Evolutionary conservation across 208 protist species (phyloP).

Genomic region (Naegleria lovaniensis): DNA sequence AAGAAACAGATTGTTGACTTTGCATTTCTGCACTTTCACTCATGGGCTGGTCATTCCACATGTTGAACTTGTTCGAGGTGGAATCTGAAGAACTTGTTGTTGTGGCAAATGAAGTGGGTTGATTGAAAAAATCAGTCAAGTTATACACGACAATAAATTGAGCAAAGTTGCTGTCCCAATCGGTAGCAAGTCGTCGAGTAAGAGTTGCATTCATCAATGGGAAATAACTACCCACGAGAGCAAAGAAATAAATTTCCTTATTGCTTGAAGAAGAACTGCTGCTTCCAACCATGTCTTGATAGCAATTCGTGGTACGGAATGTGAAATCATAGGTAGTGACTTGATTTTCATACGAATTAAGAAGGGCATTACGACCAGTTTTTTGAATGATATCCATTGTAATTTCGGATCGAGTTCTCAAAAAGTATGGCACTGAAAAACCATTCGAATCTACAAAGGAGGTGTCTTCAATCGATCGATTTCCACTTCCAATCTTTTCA

Average conservation of each 20-base stretch:
- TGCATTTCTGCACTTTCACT: neutral
- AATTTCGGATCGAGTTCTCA: neutral
- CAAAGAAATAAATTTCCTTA: neutral
- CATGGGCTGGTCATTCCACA: no score
- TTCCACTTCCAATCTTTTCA: neutral
- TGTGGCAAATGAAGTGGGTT: no score
- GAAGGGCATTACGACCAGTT: neutral
- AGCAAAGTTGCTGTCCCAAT: neutral
- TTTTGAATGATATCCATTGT: neutral
- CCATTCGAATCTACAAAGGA: neutral
- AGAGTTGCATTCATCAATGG: neutral
- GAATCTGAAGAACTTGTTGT: no score
- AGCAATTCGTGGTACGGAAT: neutral
- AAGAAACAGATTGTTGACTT: neutral
- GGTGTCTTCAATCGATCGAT: neutral
- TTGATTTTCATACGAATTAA: neutral
- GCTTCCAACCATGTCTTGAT: neutral
- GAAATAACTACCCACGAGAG: neutral
- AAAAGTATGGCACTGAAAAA: neutral
- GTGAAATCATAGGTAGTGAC: neutral
- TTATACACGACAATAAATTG: neutral
- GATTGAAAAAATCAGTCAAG: neutral
- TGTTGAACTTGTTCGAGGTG: no score
- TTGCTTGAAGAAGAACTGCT: neutral
- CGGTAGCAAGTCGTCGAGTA: neutral